Evolutionary conservation across 2,329 filamentous ascomycete genomes (phyloP), one percentile per base, ranked within the genome.

Genomic region (Exophiala oligosperma): DNA sequence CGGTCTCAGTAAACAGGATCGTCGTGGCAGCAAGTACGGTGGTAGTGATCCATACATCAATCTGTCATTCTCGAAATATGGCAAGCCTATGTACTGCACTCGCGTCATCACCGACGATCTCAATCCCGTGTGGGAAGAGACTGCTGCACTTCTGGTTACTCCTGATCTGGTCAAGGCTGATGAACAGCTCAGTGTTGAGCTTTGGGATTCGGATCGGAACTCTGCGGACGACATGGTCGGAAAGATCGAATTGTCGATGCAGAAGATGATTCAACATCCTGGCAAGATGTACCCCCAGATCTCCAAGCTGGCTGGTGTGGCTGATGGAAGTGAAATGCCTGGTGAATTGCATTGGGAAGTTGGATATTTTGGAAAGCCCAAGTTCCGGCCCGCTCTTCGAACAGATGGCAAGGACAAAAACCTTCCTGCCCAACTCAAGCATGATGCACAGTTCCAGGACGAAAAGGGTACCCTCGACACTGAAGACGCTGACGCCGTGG

Each of bases 21-120:
- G 76, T 53, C 86, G 90, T 58, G 92, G 92, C 41, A 92, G 87
- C 68, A 83, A 88, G 52, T 89, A 91, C 17, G 93, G 94, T 35
- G 93, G 93, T 46, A 95, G 90, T 51, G 94, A 99, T 67, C 92
- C 93, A 0, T 97, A 97, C 73, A 95, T 97, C 71, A 97, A 93
- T 32, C 82, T 97, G 37, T 88, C 90, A 41, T 97, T 95, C 79
- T 95, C 91, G 68, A 97, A 97, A 73, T 97, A 97, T 67, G 90
- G 90, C 56, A 99, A 99, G 76, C 93, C 93, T 1, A 95, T 96
- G 84, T 97, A 96, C 74, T 97, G 92, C 74, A 97, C 94, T 1
- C 87, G 94, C 49, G 92, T 97, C 52, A 97, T 97, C 63, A 91
- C 93, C 52, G 93, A 97, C 69, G 89, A 97, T 66, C 81, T 96